phyloP scores from a whole-genome alignment of 352 stramenopile genomes.

The Globisporangium uncinulatum region DNA sequence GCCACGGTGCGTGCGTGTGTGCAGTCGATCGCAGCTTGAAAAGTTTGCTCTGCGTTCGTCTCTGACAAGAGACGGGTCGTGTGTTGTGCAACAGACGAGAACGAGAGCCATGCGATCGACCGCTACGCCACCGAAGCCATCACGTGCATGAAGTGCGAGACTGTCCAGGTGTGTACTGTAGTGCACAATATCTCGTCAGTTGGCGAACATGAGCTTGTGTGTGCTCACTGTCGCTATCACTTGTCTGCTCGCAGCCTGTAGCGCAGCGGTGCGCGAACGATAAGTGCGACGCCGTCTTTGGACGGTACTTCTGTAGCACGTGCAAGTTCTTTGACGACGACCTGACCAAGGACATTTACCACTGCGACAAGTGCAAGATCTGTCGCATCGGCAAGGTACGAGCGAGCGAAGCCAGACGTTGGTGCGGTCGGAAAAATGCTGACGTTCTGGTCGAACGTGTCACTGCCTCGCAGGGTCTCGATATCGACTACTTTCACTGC shows the following conservation, averaged over 20 bases:
- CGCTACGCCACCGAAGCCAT: constrained; percentile 93
- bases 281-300: constrained; percentile 75
- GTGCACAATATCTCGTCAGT: too few species aligned
- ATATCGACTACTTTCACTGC: constrained; percentile 98
- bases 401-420: neutral
- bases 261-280: constrained; percentile 53
- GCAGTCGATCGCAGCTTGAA: neutral
- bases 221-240: neutral
- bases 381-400: constrained; percentile 89
- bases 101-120: constrained; percentile 89
- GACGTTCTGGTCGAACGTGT: too few species aligned
- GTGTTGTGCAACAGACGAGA: constrained; percentile 34
- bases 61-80: neutral
- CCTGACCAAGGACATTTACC: constrained; percentile 92
- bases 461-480: constrained; percentile 56
- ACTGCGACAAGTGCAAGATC: constrained; percentile 98
- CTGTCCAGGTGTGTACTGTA: constrained; percentile 33
- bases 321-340: constrained; percentile 97
- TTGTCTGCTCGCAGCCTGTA: constrained; percentile 40
- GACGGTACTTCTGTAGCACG: constrained; percentile 92
- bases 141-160: constrained; percentile 92
- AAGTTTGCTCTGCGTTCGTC: neutral
- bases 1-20: constrained; percentile 60
- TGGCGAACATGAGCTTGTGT: neutral
- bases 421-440: too few species aligned